These are phyloP conservation scores for Uronychia setigera DNA, from an alignment of 73 alveolate species.

Conservation along the genomic window DNA sequence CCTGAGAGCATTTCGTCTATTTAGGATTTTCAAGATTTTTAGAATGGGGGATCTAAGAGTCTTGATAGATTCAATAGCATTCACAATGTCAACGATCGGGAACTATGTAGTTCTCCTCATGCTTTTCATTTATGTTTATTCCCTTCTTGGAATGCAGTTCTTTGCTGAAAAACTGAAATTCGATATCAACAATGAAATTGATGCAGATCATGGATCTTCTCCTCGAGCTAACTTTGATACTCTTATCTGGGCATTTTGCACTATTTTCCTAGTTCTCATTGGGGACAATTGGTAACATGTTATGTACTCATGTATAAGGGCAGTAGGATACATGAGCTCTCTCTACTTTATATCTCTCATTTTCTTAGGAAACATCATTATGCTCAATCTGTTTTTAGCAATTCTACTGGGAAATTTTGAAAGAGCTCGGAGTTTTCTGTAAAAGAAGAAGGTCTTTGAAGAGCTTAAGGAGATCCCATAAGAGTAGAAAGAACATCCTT, in stretches of 20 bases:
- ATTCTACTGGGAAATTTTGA: slow-evolving; percentile 64
- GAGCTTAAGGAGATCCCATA: neutral
- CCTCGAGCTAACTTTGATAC: slow-evolving; percentile 39
- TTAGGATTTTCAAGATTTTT: neutral
- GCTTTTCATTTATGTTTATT: slow-evolving; percentile 1
- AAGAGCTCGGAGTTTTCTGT: slow-evolving; percentile 22
- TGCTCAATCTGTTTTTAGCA: slow-evolving; percentile 60
- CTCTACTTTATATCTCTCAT: slow-evolving; percentile 25
- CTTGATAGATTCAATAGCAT: slow-evolving; percentile 5
- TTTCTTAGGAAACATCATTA: slow-evolving; percentile 44
- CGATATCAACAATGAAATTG: neutral
- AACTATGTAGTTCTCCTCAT: slow-evolving; percentile 3
- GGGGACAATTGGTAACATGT: slow-evolving; percentile 17
- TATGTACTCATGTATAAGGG: slow-evolving; percentile 43
- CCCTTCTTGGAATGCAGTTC: neutral
- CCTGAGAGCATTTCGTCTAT: neutral
- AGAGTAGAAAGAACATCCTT: neutral
- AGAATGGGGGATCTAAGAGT: neutral
- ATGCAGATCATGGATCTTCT: neutral
- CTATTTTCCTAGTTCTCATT: slow-evolving; percentile 33
- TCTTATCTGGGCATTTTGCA: slow-evolving; percentile 16
- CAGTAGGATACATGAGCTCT: slow-evolving; percentile 18
- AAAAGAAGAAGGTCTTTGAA: slow-evolving; percentile 8
- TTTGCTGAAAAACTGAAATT: slow-evolving; percentile 2
- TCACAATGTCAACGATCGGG: slow-evolving; percentile 3